Percentiles rank a stretch among this genome's conserved stretches.
phyloP scores from a whole-genome alignment of 768 basidiomycete species.

The Amanita rubescens region DNA sequence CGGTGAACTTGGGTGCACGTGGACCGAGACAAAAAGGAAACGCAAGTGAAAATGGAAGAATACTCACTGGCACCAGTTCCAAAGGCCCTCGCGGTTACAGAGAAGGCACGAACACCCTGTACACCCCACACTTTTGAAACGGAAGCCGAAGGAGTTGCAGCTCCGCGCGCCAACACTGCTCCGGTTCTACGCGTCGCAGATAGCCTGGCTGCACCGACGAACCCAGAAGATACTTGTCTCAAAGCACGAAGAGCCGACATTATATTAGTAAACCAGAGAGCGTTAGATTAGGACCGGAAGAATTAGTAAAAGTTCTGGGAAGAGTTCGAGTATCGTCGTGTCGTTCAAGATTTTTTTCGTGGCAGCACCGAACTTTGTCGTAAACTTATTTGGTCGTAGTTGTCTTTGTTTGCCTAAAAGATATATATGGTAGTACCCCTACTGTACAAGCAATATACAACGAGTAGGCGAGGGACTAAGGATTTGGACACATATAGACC shows the following conservation, averaged over 20 bases:
- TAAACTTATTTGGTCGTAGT: background rate
- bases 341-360: background rate
- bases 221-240: constrained; percentile 5
- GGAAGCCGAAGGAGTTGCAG: background rate
- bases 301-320: background rate
- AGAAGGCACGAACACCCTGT: constrained; percentile 7
- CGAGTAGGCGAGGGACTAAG: background rate
- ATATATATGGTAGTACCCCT: background rate
- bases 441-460: background rate
- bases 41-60: background rate
- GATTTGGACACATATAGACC: background rate
- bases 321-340: background rate
- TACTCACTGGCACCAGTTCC: background rate
- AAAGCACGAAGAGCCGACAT: constrained; percentile 7
- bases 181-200: constrained; percentile 1
- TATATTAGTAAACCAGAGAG: background rate
- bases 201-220: background rate
- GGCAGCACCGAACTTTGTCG: background rate
- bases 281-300: background rate
- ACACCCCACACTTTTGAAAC: background rate
- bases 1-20: background rate
- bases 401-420: background rate
- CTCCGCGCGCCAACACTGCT: background rate
- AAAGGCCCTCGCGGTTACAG: constrained; percentile 13
- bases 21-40: background rate